Base-by-base conservation (phyloP, 2,329 filamentous ascomycete genomes). In the Leptographium radiaticola region DNA sequence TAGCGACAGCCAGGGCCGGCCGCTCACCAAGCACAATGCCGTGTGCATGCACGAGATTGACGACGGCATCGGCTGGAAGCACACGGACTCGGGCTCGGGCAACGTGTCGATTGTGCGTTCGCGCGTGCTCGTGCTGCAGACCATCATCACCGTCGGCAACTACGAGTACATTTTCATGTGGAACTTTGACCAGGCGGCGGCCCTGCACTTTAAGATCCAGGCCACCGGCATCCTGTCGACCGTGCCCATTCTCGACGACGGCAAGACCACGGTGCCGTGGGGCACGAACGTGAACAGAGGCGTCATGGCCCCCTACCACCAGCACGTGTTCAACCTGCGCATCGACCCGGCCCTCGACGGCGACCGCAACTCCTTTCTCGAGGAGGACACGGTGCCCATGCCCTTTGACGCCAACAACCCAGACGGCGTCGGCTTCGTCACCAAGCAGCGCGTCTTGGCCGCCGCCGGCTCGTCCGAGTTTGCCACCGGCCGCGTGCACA, bases 11-110 rank as follows among this genome's bases (percentile, higher is more conserved):
- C 70, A 78, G 38, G 84, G 83, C 0, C 71, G 34, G 11, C 58
- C 73, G 2, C 72, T 79, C 0, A 68, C 67, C 16, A 63, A 70
- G 1, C 70, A 74, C 8, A 75, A 75, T 50, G 81, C 81, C 2
- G 70, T 86, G 43, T 87, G 84, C 57, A 69, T 86, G 2, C 83
- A 87, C 60, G 84, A 87, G 65, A 75, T 84, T 59, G 84, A 87
- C 62, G 76, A 79, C 58, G 84, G 84, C 2, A 83, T 87, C 49
- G 72, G 76, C 25, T 86, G 81, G 81, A 86, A 86, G 63, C 83
- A 86, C 66, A 75, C 81, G 16, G 84, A 86, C 66, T 81, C 73
- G 66, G 73, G 81, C 13, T 86, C 80, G 0, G 71, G 73, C 10
- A 70, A 77, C 13, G 79, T 80, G 0, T 76, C 80, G 0, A 78